phyloP scores from a whole-genome alignment of 768 basidiomycete genomes.

The Tulasnella sp. region DNA sequence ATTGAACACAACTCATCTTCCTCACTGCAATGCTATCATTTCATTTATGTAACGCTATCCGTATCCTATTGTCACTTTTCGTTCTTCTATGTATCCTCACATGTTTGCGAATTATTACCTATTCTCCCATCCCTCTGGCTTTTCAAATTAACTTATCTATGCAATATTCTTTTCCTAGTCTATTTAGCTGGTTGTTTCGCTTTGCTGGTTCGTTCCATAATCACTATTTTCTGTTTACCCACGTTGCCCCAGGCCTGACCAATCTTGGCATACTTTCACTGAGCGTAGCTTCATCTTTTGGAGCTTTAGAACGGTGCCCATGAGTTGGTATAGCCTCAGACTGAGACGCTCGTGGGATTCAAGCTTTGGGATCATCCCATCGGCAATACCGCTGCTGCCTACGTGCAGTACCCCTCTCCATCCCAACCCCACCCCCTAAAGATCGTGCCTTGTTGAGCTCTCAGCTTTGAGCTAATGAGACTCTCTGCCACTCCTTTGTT shows the following conservation, averaged over 20 bases:
- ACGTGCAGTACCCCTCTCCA: too few relatives aligned
- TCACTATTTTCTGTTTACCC: not conserved
- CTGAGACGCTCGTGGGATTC: not conserved
- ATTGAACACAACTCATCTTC: not conserved
- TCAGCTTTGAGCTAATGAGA: not conserved
- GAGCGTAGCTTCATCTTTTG: too few relatives aligned
- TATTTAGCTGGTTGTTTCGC: not conserved
- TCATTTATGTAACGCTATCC: conserved; percentile 4
- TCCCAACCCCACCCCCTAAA: too few relatives aligned
- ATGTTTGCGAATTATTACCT: not conserved
- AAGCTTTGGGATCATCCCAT: not conserved
- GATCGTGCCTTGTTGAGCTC: too few relatives aligned
- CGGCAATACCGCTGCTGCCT: not conserved
- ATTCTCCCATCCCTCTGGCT: not conserved
- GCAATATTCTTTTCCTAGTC: not conserved
- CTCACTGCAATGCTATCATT: not conserved
- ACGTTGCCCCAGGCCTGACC: not conserved
- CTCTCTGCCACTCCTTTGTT: not conserved
- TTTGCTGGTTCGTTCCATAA: not conserved
- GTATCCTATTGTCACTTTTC: not conserved
- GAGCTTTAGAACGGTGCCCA: too few relatives aligned
- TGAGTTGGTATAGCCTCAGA: too few relatives aligned
- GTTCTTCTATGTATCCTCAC: conserved; percentile 1
- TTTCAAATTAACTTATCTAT: not conserved
- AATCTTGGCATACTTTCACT: not conserved